Base-by-base conservation (phyloP, 2,329 filamentous ascomycete genomes). In the Fusarium sp. region DNA sequence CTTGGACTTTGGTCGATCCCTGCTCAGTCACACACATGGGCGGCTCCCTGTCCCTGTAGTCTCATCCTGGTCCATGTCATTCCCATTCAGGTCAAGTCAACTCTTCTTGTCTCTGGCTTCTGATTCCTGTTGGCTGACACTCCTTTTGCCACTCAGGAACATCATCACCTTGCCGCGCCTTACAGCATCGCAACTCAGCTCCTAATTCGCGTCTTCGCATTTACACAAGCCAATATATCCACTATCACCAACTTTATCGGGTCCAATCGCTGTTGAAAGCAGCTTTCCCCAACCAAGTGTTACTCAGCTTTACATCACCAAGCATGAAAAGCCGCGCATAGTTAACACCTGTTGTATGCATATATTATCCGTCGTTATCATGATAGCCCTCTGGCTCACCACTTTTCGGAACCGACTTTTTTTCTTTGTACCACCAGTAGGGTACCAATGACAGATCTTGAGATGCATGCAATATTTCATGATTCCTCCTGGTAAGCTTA, bases 141-240 rank as follows among this genome's bases (percentile, higher is more conserved):
- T 7, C 37, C 54, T 27, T 58, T 73, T 65, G 70, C 73, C 71
- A 74, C 73, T 49, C 53, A 64, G 57, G 67, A 72, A 67, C 61
- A 61, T 54, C 47, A 40, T 67, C 62, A 65, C 59, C 41, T 37
- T 47, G 34, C 61, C 53, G 42, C 37, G 25, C 69, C 52, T 56
- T 58, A 22, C 37, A 40, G 46, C 34, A 49, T 27, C 47, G 45
- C 44, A 51, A 44, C 57, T 59, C 47, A 54, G 41, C 59, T 54
- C 69, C 53, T 74, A 70, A 74, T 75, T 75, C 66, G 70, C 45
- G 56, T 59, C 41, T 52, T 51, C 22, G 20, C 37, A 40, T 54
- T 51, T 49, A 32, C 47, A 27, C 65, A 62, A 55, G 22, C 30
- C 42, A 55, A 40, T 34, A 48, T 61, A 53, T 37, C 60, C 69